Conservation (phyloP, 1,284 basidiomycete species). For the Amylostereum chailletii region DNA sequence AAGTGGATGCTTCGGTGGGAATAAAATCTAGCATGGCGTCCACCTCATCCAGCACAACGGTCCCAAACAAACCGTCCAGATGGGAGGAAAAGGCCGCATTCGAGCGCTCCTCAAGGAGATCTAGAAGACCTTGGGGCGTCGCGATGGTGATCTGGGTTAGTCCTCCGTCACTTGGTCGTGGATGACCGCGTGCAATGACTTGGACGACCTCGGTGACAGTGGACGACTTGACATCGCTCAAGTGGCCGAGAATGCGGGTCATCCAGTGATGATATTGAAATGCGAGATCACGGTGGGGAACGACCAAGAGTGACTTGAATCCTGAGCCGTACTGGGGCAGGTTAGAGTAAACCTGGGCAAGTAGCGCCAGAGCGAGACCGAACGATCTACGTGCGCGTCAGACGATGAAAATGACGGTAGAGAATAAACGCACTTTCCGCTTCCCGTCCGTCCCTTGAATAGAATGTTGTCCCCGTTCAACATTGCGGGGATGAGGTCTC, state of each 20-base stretch:
- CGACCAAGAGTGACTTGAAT: conserved; percentile 47
- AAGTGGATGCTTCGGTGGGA: conserved; percentile 27
- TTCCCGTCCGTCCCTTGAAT: conserved; percentile 61
- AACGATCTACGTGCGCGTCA: conserved; percentile 48
- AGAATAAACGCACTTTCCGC: conserved; percentile 55
- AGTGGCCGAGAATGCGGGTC: conserved; percentile 33
- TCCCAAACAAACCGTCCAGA: conserved; percentile 9
- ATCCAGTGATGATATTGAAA: conserved; percentile 65
- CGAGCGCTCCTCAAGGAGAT: conserved; percentile 38
- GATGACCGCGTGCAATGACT: conserved; percentile 50
- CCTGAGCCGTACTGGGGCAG: conserved; percentile 18
- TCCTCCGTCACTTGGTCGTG: conserved; percentile 24
- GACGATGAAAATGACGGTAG: not conserved
- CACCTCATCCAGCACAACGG: conserved; percentile 65
- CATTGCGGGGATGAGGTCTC: conserved; percentile 53
- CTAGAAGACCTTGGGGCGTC: conserved; percentile 60
- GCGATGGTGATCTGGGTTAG: conserved; percentile 43
- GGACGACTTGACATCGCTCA: conserved; percentile 16
- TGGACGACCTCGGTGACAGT: conserved; percentile 38
- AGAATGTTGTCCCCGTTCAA: conserved; percentile 49
- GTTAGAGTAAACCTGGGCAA: conserved; percentile 40
- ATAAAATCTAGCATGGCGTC: conserved; percentile 57
- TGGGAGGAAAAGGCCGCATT: conserved; percentile 14
- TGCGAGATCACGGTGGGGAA: conserved; percentile 69
- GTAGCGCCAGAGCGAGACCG: conserved; percentile 52